These are phyloP conservation scores for Nicotiana noctiflora DNA, from an alignment of 257 asterid species.

Conservation along the genomic window DNA sequence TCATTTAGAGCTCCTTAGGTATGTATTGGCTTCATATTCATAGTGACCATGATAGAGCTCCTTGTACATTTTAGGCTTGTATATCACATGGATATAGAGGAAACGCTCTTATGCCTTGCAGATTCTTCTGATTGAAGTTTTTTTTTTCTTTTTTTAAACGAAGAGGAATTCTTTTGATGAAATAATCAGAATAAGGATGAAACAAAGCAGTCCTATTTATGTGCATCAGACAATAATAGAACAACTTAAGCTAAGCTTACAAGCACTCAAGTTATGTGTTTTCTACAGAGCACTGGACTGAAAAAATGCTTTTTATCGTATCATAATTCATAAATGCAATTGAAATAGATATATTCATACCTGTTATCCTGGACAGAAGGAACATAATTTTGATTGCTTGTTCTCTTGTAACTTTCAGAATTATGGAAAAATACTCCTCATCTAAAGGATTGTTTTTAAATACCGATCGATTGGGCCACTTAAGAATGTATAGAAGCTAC, in stretches of 20 bases:
- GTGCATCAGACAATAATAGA: neutral
- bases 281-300: no score
- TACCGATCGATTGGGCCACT: neutral
- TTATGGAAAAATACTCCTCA: neutral
- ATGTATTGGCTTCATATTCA: neutral
- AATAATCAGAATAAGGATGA: neutral
- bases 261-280: neutral
- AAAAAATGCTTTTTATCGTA: no score
- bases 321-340: no score
- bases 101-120: neutral
- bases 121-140: neutral
- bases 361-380: no score
- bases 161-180: neutral
- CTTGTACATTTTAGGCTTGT: neutral
- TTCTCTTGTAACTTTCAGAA: neutral
- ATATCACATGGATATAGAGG: neutral
- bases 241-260: neutral
- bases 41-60: neutral
- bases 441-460: neutral
- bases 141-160: no score
- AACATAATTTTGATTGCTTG: no score
- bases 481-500: neutral
- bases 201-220: neutral
- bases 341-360: no score
- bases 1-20: neutral